Evolutionary conservation across 352 stramenopile genomes (phyloP), one percentile per base, ranked within the genome.

Genomic region (Aphanomyces astaci): DNA sequence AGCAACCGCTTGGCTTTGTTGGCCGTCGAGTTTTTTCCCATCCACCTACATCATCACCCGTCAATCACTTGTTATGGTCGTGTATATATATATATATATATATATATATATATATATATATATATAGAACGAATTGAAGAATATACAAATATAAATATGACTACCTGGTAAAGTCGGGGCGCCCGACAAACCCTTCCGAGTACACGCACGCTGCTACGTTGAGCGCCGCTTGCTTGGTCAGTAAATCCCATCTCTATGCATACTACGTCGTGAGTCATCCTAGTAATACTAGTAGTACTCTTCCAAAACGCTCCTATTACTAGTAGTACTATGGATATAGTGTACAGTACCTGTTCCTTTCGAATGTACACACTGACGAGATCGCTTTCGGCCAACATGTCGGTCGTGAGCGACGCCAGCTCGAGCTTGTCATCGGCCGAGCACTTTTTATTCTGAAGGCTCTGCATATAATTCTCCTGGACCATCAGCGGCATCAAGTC

Each of bases 401-500:
- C 95, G 28, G 96, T 94, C 2, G 97, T 95, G 19, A 92, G 70
- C 68, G 94, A 78, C 81, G 83, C 72, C 43, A 73, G 62, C 43
- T 98, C 80, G 13, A 99, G 73, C 60, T 90, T 92, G 45, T 94
- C 77, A 24, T 91, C 77, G 0, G 78, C 82, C 36, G 78, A 79
- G 19, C 70, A 82, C 36, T 76, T 71, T 70, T 91, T 86, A 66
- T 81, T 88, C 79, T 89, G 88, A 60, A 94, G 84, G 63, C 83
- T 92, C 59, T 88, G 76, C 33, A 94, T 87, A 72, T 92, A 90
- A 65, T 96, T 86, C 72, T 91, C 87, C 71, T 99, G 94, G 4
- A 99, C 75, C 76, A 99, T 91, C 30, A 99, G 78, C 19, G 97
- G 97, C 77, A 98, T 96, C 39, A 99, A 79, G 75, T 97, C 94